phyloP scores from a whole-genome alignment of 306 rosid species.

The Fragaria vesca region DNA sequence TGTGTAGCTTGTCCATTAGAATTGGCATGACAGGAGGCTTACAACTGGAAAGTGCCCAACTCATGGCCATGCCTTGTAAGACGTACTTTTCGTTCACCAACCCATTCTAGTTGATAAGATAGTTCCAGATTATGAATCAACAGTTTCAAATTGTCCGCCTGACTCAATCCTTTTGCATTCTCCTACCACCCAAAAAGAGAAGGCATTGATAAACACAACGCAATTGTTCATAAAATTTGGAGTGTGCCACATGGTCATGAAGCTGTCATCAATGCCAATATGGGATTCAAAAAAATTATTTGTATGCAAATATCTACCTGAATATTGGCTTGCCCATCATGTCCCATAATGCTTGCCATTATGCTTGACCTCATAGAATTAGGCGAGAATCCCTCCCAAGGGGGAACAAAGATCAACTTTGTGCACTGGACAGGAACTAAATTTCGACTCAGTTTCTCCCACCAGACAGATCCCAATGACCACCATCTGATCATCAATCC shows the following conservation, averaged over 20 bases:
- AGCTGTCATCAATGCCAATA: neutral
- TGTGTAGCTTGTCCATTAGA: conserved; percentile 1
- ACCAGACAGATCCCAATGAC: conserved; percentile 95
- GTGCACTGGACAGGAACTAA: conserved; percentile 91
- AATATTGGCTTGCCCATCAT: conserved; percentile 39
- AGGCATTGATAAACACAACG: conserved; percentile 14
- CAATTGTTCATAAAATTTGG: conserved; percentile 1
- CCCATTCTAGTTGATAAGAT: conserved; percentile 78
- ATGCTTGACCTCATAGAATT: conserved; percentile 89
- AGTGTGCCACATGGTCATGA: conserved; percentile 4
- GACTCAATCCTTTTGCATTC: conserved; percentile 50
- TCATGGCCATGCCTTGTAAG: conserved; percentile 72
- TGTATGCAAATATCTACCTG: conserved; percentile 39
- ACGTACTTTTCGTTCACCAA: conserved; percentile 57
- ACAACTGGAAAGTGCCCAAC: conserved; percentile 55
- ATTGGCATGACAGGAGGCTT: conserved; percentile 12
- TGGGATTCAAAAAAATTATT: neutral
- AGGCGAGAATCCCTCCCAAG: conserved; percentile 99
- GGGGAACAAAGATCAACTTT: conserved; percentile 87
- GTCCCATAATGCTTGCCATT: conserved; percentile 74
- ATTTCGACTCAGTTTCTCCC: conserved; percentile 93
- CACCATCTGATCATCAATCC: conserved; percentile 99
- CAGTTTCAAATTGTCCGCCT: conserved; percentile 61
- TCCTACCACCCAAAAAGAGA: conserved; percentile 42
- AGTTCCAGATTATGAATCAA: conserved; percentile 88